These are phyloP conservation scores for Globisporangium sylvaticum DNA, from an alignment of 352 stramenopile species.

Conservation along the genomic window DNA sequence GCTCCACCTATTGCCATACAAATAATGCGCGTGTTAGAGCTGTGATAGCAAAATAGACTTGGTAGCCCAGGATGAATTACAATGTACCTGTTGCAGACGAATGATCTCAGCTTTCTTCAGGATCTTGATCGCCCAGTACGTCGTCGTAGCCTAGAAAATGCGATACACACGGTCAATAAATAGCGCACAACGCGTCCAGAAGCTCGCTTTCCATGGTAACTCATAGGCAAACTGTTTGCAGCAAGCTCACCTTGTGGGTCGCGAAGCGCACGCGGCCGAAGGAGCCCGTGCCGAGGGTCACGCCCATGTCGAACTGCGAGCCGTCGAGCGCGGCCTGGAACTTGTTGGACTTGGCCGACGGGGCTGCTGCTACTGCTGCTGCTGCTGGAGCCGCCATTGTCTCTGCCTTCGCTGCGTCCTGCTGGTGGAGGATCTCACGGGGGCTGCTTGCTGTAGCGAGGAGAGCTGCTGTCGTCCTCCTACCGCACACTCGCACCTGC, in stretches of 20 bases:
- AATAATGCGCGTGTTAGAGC: neutral
- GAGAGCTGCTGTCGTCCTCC: neutral
- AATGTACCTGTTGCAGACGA: conserved; percentile 87
- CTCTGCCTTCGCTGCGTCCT: neutral
- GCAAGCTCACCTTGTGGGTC: conserved; percentile 91
- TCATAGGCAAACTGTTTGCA: too few species aligned
- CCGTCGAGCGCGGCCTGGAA: conserved; percentile 60
- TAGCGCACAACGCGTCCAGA: neutral
- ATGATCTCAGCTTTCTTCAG: conserved; percentile 97
- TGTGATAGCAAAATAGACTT: neutral
- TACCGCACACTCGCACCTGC: neutral
- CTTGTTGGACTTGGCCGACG: conserved; percentile 42
- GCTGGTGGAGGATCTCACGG: neutral
- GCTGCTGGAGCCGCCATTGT: conserved; percentile 14
- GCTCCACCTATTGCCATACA: conserved; percentile 79
- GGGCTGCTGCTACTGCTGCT: conserved; percentile 7
- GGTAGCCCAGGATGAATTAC: neutral
- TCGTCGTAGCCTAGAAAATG: conserved; percentile 60
- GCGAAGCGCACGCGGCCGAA: conserved; percentile 96
- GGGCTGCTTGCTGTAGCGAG: neutral
- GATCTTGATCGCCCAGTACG: conserved; percentile 97
- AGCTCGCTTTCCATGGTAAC: too few species aligned
- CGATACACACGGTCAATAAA: neutral
- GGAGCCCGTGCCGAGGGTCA: conserved; percentile 95
- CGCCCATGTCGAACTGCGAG: conserved; percentile 93